Conservation (phyloP, 139 green algal genomes). For the Yamagishiella unicocca region DNA sequence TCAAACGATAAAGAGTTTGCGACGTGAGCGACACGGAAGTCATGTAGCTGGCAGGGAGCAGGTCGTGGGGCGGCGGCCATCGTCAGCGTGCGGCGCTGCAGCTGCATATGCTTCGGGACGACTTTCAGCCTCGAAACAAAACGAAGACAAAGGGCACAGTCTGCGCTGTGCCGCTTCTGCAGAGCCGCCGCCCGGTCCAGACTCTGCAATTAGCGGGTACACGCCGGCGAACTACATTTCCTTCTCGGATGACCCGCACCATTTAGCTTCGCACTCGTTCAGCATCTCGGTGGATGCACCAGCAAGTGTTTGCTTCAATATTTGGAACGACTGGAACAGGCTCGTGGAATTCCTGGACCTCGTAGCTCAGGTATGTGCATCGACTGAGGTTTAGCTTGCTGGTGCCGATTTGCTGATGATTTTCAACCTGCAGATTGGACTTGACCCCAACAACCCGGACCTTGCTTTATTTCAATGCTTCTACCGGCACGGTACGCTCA, state of each 20-base stretch:
- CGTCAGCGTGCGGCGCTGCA: neutral
- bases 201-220: conserved; percentile 60
- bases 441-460: conserved; percentile 62
- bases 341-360: conserved; percentile 78
- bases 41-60: neutral
- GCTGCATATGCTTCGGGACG: neutral
- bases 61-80: neutral
- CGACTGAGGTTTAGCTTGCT: neutral
- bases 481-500: conserved; percentile 69
- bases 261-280: conserved; percentile 50
- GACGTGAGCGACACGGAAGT: neutral
- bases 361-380: conserved; percentile 62
- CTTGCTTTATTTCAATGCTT: conserved; percentile 75
- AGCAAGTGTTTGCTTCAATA: conserved; percentile 55
- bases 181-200: neutral
- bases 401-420: neutral
- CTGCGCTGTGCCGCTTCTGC: neutral
- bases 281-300: conserved; percentile 62
- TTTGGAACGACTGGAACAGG: conserved; percentile 75
- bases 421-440: conserved; percentile 62
- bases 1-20: neutral
- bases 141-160: neutral
- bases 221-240: conserved; percentile 72
- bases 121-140: no score
- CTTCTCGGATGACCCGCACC: conserved; percentile 54